These are phyloP conservation scores for Chlorella sorokiniana DNA, from an alignment of 139 green algal species.

Conservation along the genomic window DNA sequence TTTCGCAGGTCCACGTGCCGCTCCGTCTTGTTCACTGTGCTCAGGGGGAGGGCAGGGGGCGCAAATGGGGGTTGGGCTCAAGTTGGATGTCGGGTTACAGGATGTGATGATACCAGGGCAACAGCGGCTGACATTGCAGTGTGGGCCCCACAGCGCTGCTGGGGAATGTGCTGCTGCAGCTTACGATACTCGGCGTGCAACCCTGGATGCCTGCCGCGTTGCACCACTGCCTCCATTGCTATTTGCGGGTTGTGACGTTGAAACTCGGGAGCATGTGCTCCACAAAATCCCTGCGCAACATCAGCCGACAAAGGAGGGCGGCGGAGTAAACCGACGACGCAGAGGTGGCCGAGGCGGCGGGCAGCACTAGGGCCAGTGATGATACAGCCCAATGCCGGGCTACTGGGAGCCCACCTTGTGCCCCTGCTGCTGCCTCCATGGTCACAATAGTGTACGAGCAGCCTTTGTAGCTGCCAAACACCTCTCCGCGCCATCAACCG, in stretches of 20 bases:
- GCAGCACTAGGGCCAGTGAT: neutral
- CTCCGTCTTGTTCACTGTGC: conserved; percentile 34
- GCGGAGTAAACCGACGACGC: neutral
- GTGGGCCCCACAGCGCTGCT: neutral
- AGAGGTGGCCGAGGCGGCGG: neutral
- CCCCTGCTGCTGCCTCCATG: conserved; percentile 49
- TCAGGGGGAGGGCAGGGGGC: neutral
- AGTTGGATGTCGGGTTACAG: neutral
- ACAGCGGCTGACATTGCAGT: neutral
- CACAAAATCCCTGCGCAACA: conserved; percentile 47
- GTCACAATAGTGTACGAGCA: conserved; percentile 50
- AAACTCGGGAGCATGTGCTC: conserved; percentile 39
- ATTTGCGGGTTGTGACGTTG: conserved; percentile 51
- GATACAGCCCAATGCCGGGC: neutral
- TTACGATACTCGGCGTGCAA: conserved; percentile 44
- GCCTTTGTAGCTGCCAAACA: conserved; percentile 51
- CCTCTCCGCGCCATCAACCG: conserved; percentile 45
- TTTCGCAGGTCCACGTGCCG: conserved; percentile 46
- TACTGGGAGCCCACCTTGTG: conserved; percentile 23
- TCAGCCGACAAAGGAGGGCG: neutral
- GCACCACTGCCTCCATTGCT: conserved; percentile 20
- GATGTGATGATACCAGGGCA: neutral
- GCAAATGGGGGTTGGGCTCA: neutral
- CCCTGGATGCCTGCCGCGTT: conserved; percentile 38
- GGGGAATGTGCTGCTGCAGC: neutral